Evolutionary conservation across 169 alveolate genomes (phyloP), one percentile per base, ranked within the genome.

Genomic region (Toxoplasma gondii): DNA sequence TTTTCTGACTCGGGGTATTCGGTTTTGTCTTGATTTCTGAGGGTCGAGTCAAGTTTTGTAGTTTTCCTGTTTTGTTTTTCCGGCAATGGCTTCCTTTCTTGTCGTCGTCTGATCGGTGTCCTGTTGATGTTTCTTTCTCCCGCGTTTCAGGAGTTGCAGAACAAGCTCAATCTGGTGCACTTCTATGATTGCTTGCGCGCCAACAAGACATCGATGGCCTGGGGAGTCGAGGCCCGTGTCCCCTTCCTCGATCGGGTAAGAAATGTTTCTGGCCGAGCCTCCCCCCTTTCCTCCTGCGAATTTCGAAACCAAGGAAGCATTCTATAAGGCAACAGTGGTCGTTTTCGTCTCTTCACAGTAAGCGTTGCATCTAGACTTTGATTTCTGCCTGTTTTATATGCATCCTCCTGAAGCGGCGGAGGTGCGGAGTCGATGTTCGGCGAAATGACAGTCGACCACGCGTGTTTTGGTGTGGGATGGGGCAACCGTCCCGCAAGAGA

Each of bases 221-320:
- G 97, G 97, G 98, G 98, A 7, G 96, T 98, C 0, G 99, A 98
- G 96, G 98, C 98, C 2, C 96, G 99, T 0, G 98, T 97, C 29
- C 99, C 99, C 34, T 98, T 97, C 94, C 96, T 98, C 70, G 98
- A 98, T 91, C 80, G 95, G 86, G 69, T 43, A 34, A n/a, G 92
- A 38, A 70, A 0, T 17, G 39, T 70, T 12, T 24, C 83, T 70
- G 0, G 34, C 27, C 83, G 0, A 17, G 0, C 4, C 34, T 24
- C 83, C 39, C 43, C 43, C 34, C 83, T 70, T 70, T 36, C 80
- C 27, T 64, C 80, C 27, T 64, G n/a, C 80, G n/a, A 31, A 24
- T 64, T 24, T 1, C n/a, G 36, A 27, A 31, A 27, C 80, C 80
- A 24, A 31, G 80, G 27, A 64, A 27, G 80, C 27, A 24, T 64